phyloP scores from a whole-genome alignment of 306 rosid species.

The Inga leiocalycina region DNA sequence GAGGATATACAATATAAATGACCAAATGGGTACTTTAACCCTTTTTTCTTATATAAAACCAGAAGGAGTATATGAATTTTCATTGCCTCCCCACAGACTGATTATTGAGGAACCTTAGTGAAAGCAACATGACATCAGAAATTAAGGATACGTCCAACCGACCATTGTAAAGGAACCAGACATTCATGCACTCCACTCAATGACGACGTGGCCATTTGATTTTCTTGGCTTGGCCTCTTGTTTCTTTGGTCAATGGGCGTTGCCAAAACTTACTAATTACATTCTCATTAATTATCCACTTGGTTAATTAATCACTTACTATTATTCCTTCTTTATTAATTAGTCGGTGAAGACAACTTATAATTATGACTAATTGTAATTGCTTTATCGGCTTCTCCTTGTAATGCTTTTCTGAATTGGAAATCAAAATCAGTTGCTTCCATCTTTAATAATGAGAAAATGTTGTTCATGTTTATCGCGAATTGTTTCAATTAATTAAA shows the following conservation, averaged over 20 bases:
- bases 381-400: not conserved
- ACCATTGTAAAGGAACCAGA: not conserved
- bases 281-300: not conserved
- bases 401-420: not conserved
- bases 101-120: not conserved
- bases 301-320: constrained; percentile 20
- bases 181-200: not conserved
- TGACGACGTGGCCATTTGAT: not conserved
- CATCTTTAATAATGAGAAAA: not conserved
- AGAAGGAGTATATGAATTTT: not conserved
- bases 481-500: no score
- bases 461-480: not conserved
- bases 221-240: not conserved
- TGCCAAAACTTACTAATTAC: not conserved
- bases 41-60: no score
- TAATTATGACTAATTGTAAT: constrained; percentile 24
- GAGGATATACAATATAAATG: no score
- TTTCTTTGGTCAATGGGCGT: not conserved
- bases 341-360: constrained; percentile 30
- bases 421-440: not conserved
- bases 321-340: constrained; percentile 7
- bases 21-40: no score
- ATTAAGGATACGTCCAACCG: not conserved
- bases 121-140: not conserved
- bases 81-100: not conserved